Conservation (phyloP, 345 rosid species). For the Populus euphratica region DNA sequence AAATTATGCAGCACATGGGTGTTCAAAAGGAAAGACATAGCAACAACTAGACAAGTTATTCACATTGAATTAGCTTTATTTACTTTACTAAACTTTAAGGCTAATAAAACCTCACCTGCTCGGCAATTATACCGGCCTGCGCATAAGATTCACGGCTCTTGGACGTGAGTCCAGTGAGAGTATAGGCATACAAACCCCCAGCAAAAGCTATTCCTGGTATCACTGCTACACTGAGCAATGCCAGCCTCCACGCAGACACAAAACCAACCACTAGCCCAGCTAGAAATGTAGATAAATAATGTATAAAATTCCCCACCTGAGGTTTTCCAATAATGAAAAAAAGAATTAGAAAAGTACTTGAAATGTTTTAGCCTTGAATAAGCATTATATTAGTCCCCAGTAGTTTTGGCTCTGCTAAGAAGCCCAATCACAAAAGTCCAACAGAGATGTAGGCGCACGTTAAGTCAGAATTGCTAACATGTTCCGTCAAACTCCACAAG, state of each 20-base stretch:
- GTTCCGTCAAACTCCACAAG: constrained; percentile 29
- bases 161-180: constrained; percentile 94
- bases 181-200: constrained; percentile 95
- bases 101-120: constrained; percentile 62
- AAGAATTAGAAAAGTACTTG: background rate
- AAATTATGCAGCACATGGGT: background rate
- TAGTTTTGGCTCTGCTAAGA: background rate
- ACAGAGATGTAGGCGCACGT: constrained; percentile 28
- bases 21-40: background rate
- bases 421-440: constrained; percentile 21
- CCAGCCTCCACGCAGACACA: constrained; percentile 97
- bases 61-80: background rate
- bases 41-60: constrained; percentile 3
- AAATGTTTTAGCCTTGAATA: background rate
- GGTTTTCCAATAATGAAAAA: background rate
- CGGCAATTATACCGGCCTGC: constrained; percentile 90
- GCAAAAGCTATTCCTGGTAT: constrained; percentile 99
- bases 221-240: constrained; percentile 88
- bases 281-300: constrained; percentile 89
- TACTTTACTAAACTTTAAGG: background rate
- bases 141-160: constrained; percentile 98
- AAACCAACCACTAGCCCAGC: constrained; percentile 99
- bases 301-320: constrained; percentile 97
- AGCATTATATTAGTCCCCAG: background rate
- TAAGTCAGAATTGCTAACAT: constrained; percentile 39